Percentiles rank a stretch among this genome's conserved stretches.
Conservation (phyloP, 2,329 filamentous ascomycete genomes). For the Botrytis deweyae region DNA sequence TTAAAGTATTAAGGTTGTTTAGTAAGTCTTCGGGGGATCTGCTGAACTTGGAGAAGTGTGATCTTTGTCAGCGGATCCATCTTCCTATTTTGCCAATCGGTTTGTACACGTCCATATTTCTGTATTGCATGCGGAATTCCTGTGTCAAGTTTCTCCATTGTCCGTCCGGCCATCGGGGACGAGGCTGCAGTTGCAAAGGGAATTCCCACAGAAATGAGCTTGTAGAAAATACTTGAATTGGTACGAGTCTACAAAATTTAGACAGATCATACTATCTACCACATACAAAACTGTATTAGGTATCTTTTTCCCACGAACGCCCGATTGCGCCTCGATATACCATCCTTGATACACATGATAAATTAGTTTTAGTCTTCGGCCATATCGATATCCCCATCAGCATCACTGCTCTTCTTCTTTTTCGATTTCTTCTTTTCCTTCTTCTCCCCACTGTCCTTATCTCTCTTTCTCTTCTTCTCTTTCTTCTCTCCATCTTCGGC, state of each 20-base stretch:
- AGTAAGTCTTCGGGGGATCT: neutral
- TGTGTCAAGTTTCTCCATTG: neutral
- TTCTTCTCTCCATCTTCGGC: slow-evolving; percentile 63
- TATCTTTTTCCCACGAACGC: slow-evolving; percentile 19
- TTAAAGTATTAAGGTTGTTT: neutral
- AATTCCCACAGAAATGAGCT: neutral
- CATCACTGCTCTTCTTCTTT: slow-evolving; percentile 25
- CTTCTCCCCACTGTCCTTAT: slow-evolving; percentile 32
- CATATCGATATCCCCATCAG: slow-evolving; percentile 20
- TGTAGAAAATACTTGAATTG: slow-evolving; percentile 13
- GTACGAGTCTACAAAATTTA: neutral
- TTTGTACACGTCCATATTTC: neutral
- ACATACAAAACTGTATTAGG: slow-evolving; percentile 12
- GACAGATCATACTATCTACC: neutral
- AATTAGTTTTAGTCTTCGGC: slow-evolving; percentile 13
- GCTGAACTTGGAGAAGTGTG: neutral
- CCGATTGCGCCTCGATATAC: slow-evolving; percentile 15
- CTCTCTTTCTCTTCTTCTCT: slow-evolving; percentile 49
- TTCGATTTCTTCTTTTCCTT: slow-evolving; percentile 30
- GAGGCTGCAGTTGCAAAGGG: neutral
- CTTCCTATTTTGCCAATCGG: neutral
- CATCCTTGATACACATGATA: neutral
- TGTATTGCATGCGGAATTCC: neutral
- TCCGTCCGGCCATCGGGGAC: neutral
- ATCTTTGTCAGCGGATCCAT: slow-evolving; percentile 13